Evolutionary conservation across 257 asterid genomes (phyloP).

Genomic region (Nemophila menziesii): DNA sequence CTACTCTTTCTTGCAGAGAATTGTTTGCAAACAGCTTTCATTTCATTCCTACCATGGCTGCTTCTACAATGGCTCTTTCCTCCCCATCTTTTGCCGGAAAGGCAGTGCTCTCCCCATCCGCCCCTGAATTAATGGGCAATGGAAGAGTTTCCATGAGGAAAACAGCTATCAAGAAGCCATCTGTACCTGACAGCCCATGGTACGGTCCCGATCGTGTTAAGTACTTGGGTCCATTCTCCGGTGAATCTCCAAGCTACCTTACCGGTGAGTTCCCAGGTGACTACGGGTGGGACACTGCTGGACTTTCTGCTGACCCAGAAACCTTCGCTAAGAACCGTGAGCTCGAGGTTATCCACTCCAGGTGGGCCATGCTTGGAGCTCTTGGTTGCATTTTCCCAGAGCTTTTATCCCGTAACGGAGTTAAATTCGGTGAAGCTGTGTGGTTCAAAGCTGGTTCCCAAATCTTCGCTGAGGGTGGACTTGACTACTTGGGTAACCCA

Average conservation of each 20-base stretch:
- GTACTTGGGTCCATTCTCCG: constrained; percentile 64
- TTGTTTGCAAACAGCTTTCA: neutral
- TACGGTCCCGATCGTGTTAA: constrained; percentile 62
- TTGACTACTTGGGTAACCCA: constrained; percentile 68
- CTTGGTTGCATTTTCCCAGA: constrained; percentile 75
- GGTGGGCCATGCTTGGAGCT: constrained; percentile 87
- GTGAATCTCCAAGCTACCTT: constrained; percentile 57
- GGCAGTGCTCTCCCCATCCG: constrained; percentile 13
- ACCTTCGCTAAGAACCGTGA: constrained; percentile 74
- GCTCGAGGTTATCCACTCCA: constrained; percentile 56
- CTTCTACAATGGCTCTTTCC: constrained; percentile 19
- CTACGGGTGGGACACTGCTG: constrained; percentile 65
- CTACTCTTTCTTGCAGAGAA: no score
- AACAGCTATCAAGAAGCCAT: constrained; percentile 8
- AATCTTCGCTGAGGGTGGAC: constrained; percentile 63
- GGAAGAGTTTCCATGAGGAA: constrained; percentile 13
- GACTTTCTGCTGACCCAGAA: constrained; percentile 62
- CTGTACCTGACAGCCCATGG: constrained; percentile 47
- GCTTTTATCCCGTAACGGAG: constrained; percentile 64
- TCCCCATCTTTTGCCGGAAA: constrained; percentile 17
- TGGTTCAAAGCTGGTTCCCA: constrained; percentile 76
- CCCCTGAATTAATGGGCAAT: constrained; percentile 11
- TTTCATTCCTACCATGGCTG: constrained; percentile 9
- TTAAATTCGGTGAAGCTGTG: constrained; percentile 66
- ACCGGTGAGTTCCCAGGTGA: constrained; percentile 67